Evolutionary conservation across 306 rosid species (phyloP), one percentile per base, ranked within the genome.

Genomic region (Sindora glabra): DNA sequence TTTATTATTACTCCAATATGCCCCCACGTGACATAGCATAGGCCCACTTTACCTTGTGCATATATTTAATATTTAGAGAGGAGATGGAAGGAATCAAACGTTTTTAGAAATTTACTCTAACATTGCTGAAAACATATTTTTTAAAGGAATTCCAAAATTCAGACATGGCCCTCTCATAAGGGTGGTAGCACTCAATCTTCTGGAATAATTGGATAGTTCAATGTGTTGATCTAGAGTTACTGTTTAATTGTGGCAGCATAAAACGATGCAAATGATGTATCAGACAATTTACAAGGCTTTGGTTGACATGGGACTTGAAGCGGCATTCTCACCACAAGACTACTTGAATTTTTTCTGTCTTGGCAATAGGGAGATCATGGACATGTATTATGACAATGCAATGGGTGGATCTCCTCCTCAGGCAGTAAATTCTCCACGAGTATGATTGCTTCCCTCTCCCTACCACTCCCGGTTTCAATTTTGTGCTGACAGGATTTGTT

Each of bases 251-350:
- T 48, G 81, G 67, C 87, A 92, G 99, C 36, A 86, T 53, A 92
- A 86, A 78, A 92, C 99, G 53, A 92, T 92, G 99, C 96, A 92
- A 80, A 92, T 86, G 95, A 92, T 92, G 99, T 92, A 92, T 48
- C 89, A 84, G 80, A 87, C 86, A 17, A 62, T 92, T 70, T 86
- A 86, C 76, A 86, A 84, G 79, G 95, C 96, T 19, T 81, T 92
- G 73, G 75, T 60, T 69, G 96, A 92, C 72, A 86, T 59, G 70
- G 97, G 97, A 64, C 96, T 92, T 45, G 96, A 89, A 59, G 81
- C 58, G 11, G 81, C 84, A 44, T 79, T 44, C 85, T 76, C 89
- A 61, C 99, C 97, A 11, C 94, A 86, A 71, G 99, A 92, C 73
- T 92, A 86, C 77, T 70, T 92, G 73, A 92, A 89, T 81, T 92